These are phyloP conservation scores for Peronosclerospora sorghi DNA, from an alignment of 352 stramenopile species.

Conservation along the genomic window DNA sequence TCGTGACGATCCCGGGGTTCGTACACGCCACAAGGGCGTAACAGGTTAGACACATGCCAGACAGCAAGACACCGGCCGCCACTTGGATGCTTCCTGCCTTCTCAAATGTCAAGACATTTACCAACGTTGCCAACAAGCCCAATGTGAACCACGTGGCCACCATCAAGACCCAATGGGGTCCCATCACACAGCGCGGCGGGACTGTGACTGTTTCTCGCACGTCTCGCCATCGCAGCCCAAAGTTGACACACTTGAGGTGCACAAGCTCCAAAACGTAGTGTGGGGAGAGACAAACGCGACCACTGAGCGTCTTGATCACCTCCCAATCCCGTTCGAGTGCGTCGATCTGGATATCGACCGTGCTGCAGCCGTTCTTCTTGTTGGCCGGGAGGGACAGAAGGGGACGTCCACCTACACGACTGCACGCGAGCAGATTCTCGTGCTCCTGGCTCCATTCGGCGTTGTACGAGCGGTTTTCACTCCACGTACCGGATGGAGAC, in stretches of 20 bases:
- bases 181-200: conserved; percentile 46
- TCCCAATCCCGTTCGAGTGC: too few species aligned
- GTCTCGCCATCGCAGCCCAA: conserved; percentile 31
- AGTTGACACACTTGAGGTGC: conserved; percentile 43
- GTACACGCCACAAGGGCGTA: conserved; percentile 70
- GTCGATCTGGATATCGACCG: too few species aligned
- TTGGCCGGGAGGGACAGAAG: too few species aligned
- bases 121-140: conserved; percentile 23
- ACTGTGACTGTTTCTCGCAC: conserved; percentile 3
- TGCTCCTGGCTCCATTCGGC: too few species aligned
- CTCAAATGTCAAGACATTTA: conserved; percentile 40
- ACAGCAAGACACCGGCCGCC: conserved; percentile 43
- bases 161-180: conserved; percentile 75
- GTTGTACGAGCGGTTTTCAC: too few species aligned
- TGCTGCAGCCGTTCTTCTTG: too few species aligned
- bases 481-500: too few species aligned
- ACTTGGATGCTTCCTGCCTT: conserved; percentile 33
- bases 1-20: conserved; percentile 55
- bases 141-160: conserved; percentile 46
- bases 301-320: conserved; percentile 6
- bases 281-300: conserved; percentile 2
- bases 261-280: conserved; percentile 34
- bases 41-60: conserved; percentile 35
- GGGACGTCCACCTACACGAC: too few species aligned
- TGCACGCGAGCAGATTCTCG: too few species aligned